phyloP scores from a whole-genome alignment of 2,329 filamentous ascomycete species.

The Dactylella cylindrospora region DNA sequence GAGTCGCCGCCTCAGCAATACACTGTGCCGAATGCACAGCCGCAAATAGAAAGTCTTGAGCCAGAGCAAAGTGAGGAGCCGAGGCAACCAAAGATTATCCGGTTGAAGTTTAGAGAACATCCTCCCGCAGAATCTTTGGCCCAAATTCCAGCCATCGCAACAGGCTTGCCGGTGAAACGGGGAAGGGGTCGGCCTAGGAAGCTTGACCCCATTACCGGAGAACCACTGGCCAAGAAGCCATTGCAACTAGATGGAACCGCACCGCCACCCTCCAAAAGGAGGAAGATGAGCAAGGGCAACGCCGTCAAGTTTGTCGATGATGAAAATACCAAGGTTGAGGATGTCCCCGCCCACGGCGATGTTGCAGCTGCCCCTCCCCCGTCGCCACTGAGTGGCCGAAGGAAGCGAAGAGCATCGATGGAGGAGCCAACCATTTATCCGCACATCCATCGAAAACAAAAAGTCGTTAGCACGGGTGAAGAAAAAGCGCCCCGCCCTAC shows the following conservation, averaged over 20 bases:
- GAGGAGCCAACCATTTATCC: slow-evolving; percentile 26
- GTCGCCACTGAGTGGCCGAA: background rate
- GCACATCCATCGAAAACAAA: slow-evolving; percentile 34
- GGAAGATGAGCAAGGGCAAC: slow-evolving; percentile 9
- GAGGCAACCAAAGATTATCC: slow-evolving; percentile 21
- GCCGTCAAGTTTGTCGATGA: slow-evolving; percentile 9
- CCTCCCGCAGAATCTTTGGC: slow-evolving; percentile 3
- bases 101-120: slow-evolving; percentile 22
- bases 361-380: background rate
- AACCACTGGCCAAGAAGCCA: slow-evolving; percentile 12
- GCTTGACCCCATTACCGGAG: slow-evolving; percentile 16
- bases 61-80: background rate
- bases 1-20: slow-evolving; percentile 4
- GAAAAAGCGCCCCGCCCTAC: slow-evolving; percentile 16
- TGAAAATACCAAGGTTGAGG: background rate
- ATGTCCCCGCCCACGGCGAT: background rate
- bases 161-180: slow-evolving; percentile 8
- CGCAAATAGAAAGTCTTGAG: slow-evolving; percentile 16
- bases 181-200: slow-evolving; percentile 34
- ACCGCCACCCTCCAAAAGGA: slow-evolving; percentile 11
- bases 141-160: background rate
- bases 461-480: slow-evolving; percentile 22
- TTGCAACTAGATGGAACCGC: background rate
- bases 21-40: slow-evolving; percentile 8
- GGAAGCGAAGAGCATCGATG: slow-evolving; percentile 22